These are phyloP conservation scores for Paraglomus occultum DNA, from an alignment of 192 early-diverging fungal species.

Conservation along the genomic window DNA sequence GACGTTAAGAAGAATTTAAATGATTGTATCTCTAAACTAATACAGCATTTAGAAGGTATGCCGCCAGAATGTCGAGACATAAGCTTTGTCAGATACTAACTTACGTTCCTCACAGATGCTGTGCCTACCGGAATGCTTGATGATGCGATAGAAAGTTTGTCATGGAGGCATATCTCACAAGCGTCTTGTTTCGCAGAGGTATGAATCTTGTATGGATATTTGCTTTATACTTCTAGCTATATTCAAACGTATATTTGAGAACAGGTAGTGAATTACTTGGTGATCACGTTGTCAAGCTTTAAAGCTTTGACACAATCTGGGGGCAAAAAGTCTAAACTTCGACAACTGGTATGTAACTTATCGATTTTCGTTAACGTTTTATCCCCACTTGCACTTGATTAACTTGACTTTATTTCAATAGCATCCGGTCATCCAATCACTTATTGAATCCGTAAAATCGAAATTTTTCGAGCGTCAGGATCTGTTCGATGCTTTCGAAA, in stretches of 20 bases:
- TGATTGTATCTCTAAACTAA: conserved; percentile 24
- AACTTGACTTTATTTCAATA: not conserved
- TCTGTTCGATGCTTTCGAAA: too few relatives aligned
- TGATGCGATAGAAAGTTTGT: not conserved
- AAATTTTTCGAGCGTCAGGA: too few relatives aligned
- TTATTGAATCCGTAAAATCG: too few relatives aligned
- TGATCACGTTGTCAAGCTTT: not conserved
- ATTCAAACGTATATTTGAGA: not conserved
- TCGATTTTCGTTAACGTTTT: not conserved
- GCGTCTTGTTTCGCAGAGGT: conserved; percentile 18
- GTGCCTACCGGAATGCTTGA: not conserved
- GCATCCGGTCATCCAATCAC: too few relatives aligned
- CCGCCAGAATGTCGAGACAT: not conserved
- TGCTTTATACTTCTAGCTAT: not conserved
- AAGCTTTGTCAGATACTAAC: not conserved
- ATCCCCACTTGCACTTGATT: not conserved
- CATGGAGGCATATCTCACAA: conserved; percentile 9
- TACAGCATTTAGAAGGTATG: not conserved
- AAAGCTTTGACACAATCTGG: not conserved
- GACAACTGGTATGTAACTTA: conserved; percentile 15
- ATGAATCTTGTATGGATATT: not conserved
- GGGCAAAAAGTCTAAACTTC: conserved; percentile 12
- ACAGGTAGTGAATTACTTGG: conserved; percentile 9
- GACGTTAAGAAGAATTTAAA: conserved; percentile 31
- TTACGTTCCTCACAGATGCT: not conserved